phyloP scores from a whole-genome alignment of 2,329 filamentous ascomycete species.

The Fusarium nelsonii region DNA sequence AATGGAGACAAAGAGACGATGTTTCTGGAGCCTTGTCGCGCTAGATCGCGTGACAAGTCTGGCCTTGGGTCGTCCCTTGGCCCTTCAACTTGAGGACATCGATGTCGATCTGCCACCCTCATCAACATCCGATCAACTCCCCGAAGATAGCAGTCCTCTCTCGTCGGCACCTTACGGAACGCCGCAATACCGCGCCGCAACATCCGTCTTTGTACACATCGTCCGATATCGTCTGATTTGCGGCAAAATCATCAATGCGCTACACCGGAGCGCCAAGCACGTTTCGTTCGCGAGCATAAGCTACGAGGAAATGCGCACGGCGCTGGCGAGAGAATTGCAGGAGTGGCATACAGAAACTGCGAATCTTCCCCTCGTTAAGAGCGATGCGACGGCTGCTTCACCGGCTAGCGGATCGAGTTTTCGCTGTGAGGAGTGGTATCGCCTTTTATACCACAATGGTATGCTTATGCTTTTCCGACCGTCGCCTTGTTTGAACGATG shows the following conservation, averaged over 20 bases:
- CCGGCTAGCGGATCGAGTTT: conserved; percentile 54
- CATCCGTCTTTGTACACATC: conserved; percentile 55
- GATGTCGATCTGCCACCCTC: conserved; percentile 53
- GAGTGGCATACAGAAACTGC: conserved; percentile 50
- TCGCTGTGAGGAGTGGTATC: conserved; percentile 57
- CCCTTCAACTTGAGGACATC: conserved; percentile 57
- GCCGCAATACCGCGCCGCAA: conserved; percentile 44
- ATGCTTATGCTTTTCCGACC: conserved; percentile 59
- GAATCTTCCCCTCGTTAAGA: conserved; percentile 46
- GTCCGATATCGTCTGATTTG: conserved; percentile 57
- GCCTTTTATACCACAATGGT: conserved; percentile 58
- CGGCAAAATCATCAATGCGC: conserved; percentile 53
- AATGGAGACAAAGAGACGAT: conserved; percentile 54
- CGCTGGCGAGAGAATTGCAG: conserved; percentile 50
- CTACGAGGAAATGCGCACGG: conserved; percentile 32
- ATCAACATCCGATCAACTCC: conserved; percentile 33
- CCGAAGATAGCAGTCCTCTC: conserved; percentile 27
- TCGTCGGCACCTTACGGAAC: conserved; percentile 40
- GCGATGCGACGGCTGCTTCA: conserved; percentile 34
- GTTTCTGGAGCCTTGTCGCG: conserved; percentile 59
- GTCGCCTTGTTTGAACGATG: conserved; percentile 51
- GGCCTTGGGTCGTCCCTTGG: conserved; percentile 56
- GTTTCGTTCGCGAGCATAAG: conserved; percentile 11
- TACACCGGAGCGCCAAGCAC: conserved; percentile 51
- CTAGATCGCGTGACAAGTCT: conserved; percentile 55